Base-by-base conservation (phyloP, 1,139 yeast genomes). In the Geotrichum australiense region DNA sequence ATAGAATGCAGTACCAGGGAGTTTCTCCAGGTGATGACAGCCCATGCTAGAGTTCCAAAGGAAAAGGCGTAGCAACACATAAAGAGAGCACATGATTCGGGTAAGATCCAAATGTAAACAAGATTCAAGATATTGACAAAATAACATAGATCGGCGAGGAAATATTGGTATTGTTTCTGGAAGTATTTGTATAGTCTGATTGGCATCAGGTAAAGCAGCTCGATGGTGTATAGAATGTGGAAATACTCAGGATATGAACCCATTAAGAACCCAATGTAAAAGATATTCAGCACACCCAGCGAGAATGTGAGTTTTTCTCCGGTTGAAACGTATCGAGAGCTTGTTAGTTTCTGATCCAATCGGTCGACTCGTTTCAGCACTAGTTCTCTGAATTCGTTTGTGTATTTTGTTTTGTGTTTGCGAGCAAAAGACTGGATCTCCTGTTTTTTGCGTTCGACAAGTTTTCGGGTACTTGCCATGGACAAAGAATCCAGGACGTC, bases 1-100 rank as follows among this genome's bases (percentile, higher is more conserved):
- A 91, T 74, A 14, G 93, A 81, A 57, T 91, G 98, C 38, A 91
- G 69, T 6, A 91, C 97, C 45, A 91, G 70, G 6, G 96, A 87
- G 59, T 91, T 91, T 54, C 95, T 72, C 98, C 98, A 91, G 0
- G 96, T 85, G 29, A 89, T 80, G 15, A 91, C 96, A 0, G 97
- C 97, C 74, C 86, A 89, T 7, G 95, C 76, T 42, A 91, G 65
- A 0, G 96, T 85, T 1, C 97, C 97, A 67, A 82, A 78, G 2
- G 94, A 74, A 46, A 91, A 74, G 11, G 96, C 82, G 63, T 85
- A 89, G 52, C 93, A 87, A 7, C 91, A 73, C 20, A 85, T 76
- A 62, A 82, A 89, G 31, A 91, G 66, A 44, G 78, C 71, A 34
- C 71, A 70, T 1, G 94, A 84, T 33, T 69, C 57, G 0, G 98